A percentile compares a stretch with the other conserved stretches of the same genome.
These are phyloP conservation scores for Fusarium graminum DNA, from an alignment of 2,329 filamentous ascomycete species.

Conservation along the genomic window DNA sequence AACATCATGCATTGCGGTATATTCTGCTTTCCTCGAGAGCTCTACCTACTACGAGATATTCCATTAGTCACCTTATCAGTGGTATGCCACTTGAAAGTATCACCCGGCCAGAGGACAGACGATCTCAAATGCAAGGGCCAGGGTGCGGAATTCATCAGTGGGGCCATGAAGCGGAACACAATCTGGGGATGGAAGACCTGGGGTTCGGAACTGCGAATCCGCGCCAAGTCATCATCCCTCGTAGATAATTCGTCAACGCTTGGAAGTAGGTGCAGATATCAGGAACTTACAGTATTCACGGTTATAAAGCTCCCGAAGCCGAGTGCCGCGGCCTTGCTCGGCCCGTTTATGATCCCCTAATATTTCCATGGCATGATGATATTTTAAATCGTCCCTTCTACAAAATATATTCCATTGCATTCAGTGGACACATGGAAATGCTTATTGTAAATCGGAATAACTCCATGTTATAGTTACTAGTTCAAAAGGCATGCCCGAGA, in stretches of 20 bases:
- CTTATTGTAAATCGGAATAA: too few relatives aligned
- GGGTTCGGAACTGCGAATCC: not conserved
- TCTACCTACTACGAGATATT: too few relatives aligned
- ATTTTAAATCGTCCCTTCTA: too few relatives aligned
- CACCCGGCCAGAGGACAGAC: conserved; percentile 12
- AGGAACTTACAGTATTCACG: not conserved
- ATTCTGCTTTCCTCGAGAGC: not conserved
- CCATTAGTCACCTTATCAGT: not conserved
- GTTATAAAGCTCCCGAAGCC: not conserved
- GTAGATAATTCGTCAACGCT: not conserved
- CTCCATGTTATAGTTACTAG: too few relatives aligned
- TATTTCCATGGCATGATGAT: not conserved
- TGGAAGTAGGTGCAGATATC: not conserved
- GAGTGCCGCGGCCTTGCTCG: not conserved
- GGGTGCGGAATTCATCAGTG: not conserved
- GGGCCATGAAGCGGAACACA: conserved; percentile 4
- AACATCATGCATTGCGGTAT: not conserved
- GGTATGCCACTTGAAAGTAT: conserved; percentile 8
- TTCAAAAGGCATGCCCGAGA: too few relatives aligned
- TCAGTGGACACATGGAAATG: too few relatives aligned
- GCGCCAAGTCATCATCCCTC: not conserved
- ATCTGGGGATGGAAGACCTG: not conserved
- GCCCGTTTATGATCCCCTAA: not conserved
- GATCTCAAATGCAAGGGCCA: conserved; percentile 7
- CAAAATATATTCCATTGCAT: too few relatives aligned